phyloP scores from a whole-genome alignment of 129 eudicot genomes.

The Centaurea solstitialis region DNA sequence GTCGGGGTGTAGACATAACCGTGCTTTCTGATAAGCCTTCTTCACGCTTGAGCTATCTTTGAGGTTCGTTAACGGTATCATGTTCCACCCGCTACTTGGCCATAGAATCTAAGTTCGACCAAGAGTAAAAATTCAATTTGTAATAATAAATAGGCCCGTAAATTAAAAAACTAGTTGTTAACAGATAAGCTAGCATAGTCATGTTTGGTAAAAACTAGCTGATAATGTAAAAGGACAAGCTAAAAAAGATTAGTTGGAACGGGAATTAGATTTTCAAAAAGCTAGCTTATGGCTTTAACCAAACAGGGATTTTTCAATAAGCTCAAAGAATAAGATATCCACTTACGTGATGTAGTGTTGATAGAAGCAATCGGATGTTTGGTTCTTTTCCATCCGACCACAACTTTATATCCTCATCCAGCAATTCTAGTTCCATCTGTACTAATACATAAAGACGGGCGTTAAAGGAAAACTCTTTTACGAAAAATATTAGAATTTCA shows the following conservation, averaged over 20 bases:
- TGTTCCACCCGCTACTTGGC: slow-evolving; percentile 76
- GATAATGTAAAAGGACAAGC: background rate
- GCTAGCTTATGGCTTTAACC: background rate
- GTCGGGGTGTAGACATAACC: slow-evolving; percentile 78
- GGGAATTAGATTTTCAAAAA: background rate
- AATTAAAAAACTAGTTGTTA: no score
- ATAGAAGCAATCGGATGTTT: slow-evolving; percentile 57
- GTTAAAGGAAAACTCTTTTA: slow-evolving; percentile 4
- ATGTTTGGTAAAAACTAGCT: no score
- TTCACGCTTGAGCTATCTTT: slow-evolving; percentile 65
- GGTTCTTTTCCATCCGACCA: slow-evolving; percentile 75
- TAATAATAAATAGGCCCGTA: background rate
- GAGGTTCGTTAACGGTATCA: slow-evolving; percentile 46
- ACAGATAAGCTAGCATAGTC: no score
- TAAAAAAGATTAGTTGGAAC: no score
- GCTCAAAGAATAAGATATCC: background rate
- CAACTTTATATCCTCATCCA: slow-evolving; percentile 61
- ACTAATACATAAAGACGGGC: slow-evolving; percentile 1
- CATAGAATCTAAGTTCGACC: slow-evolving; percentile 55
- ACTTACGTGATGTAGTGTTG: slow-evolving; percentile 71
- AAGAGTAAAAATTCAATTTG: background rate
- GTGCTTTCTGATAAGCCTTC: slow-evolving; percentile 82
- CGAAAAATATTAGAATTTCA: background rate
- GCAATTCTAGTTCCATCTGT: slow-evolving; percentile 56
- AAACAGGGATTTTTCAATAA: background rate